Base-by-base conservation (phyloP, 2,329 filamentous ascomycete genomes). In the Microcyclospora pomicola region DNA sequence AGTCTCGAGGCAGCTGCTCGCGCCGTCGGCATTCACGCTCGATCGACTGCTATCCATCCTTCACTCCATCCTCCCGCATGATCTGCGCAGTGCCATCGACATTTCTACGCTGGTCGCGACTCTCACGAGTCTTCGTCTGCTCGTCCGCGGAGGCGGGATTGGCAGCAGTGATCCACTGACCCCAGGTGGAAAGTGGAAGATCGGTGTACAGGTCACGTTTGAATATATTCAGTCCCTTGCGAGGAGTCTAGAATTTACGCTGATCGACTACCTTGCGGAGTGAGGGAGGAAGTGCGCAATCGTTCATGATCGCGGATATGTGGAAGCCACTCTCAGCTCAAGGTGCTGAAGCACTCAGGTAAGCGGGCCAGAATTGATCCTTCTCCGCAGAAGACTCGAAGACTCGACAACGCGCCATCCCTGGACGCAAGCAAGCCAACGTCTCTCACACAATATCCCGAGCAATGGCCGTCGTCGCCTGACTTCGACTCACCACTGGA, bases 11-110 rank as follows among this genome's bases (percentile, higher is more conserved):
- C 83, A 84, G 58, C 65, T 88, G 2, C 71, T 91, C 3, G 81
- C 81, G 9, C 79, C 83, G 0, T 77, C 82, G 45, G 76, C 80
- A 1, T 91, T 91, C 51, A 71, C 82, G 5, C 63, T 88, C 11
- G 83, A 91, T 60, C 70, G 83, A 27, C 73, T 88, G 67, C 67
- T 88, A 38, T 80, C 83, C 6, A 84, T 91, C 15, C 81, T 85
- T 46, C 71, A 75, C 9, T 75, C 80, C 1, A 71, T 87, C 42
- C 59, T 76, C 12, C 66, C 62, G 13, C 65, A 65, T 33, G 56
- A 58, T 5, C 52, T 68, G 1, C 38, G 53, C 0, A 61, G 63
- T 30, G 58, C 58, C 0, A 63, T 66, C 38, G 69, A 73, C 49
- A 42, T 72, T 15, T 64, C 64, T 35, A 66, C 65, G 6, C 62